Evolutionary conservation across 176 grass and related monocot genomes (phyloP).

Genomic region (Musa schizocarpa): DNA sequence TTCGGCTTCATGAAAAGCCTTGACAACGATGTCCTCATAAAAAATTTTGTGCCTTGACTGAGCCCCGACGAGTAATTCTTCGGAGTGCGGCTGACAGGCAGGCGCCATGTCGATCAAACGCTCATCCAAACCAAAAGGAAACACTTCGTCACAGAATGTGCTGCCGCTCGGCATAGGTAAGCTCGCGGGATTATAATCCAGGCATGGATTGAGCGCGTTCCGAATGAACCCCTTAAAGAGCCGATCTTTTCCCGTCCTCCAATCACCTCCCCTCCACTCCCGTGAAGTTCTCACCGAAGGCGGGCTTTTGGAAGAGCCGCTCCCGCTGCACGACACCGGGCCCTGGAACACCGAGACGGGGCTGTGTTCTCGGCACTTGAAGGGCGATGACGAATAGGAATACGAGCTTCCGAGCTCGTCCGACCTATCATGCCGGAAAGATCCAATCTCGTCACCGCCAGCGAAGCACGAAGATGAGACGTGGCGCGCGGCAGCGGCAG

Average conservation of each 20-base stretch:
- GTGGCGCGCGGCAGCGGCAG: slow-evolving; percentile 18
- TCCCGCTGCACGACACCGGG: slow-evolving; percentile 32
- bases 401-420: slow-evolving; percentile 28
- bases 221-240: slow-evolving; percentile 64
- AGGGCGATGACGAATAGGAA: slow-evolving; percentile 36
- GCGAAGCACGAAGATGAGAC: slow-evolving; percentile 4
- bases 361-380: slow-evolving; percentile 57
- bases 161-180: slow-evolving; percentile 20
- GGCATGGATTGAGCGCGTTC: slow-evolving; percentile 58
- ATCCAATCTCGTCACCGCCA: slow-evolving; percentile 29
- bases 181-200: slow-evolving; percentile 53
- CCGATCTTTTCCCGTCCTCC: slow-evolving; percentile 34
- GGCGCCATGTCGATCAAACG: slow-evolving; percentile 20
- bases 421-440: slow-evolving; percentile 55
- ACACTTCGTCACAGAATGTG: slow-evolving; percentile 24
- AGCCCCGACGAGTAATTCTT: slow-evolving; percentile 42
- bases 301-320: slow-evolving; percentile 45
- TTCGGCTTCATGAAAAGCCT: slow-evolving; percentile 69
- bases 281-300: slow-evolving; percentile 22
- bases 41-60: slow-evolving; percentile 78
- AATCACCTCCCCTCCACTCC: slow-evolving; percentile 19
- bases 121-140: slow-evolving; percentile 44
- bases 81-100: slow-evolving; percentile 30
- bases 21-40: slow-evolving; percentile 64
- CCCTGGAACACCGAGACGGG: slow-evolving; percentile 28